Evolutionary conservation across 2,329 filamentous ascomycete species (phyloP).

Genomic region (Colletotrichum neosansevieriae): DNA sequence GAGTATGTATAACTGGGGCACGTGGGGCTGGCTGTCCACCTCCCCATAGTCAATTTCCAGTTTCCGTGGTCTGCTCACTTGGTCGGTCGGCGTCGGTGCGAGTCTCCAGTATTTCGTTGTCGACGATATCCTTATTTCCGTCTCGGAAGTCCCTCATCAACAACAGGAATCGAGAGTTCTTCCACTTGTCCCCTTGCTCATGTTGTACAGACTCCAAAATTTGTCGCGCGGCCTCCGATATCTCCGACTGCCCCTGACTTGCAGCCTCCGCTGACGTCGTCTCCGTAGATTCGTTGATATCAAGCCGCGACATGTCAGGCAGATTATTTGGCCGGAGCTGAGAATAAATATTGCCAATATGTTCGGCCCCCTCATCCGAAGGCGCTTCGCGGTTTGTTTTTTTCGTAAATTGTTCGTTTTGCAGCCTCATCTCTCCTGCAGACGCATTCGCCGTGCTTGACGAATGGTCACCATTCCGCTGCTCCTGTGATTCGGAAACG

Average conservation of each 20-base stretch:
- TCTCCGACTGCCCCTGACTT: conserved; percentile 43
- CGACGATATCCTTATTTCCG: conserved; percentile 57
- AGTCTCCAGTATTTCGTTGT: conserved; percentile 54
- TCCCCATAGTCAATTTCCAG: not conserved
- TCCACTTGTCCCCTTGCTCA: conserved; percentile 60
- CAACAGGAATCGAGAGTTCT: conserved; percentile 58
- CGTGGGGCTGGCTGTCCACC: not conserved
- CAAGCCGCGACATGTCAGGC: conserved; percentile 11
- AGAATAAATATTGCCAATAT: too few relatives aligned
- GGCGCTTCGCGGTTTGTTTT: not conserved
- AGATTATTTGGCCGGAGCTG: not conserved
- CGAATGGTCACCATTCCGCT: too few relatives aligned
- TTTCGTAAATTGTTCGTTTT: not conserved
- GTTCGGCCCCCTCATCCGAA: too few relatives aligned
- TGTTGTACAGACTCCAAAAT: conserved; percentile 58
- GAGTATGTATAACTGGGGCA: not conserved
- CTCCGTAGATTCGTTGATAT: not conserved
- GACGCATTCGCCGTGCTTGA: too few relatives aligned
- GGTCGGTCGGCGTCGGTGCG: not conserved
- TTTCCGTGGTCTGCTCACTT: not conserved
- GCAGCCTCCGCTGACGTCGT: not conserved
- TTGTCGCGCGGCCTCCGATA: conserved; percentile 57
- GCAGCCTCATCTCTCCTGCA: not conserved
- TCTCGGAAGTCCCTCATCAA: conserved; percentile 61
- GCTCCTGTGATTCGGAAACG: too few relatives aligned